Base-by-base conservation (phyloP, 1,284 basidiomycete genomes). In the Ceratobasidium sp. region DNA sequence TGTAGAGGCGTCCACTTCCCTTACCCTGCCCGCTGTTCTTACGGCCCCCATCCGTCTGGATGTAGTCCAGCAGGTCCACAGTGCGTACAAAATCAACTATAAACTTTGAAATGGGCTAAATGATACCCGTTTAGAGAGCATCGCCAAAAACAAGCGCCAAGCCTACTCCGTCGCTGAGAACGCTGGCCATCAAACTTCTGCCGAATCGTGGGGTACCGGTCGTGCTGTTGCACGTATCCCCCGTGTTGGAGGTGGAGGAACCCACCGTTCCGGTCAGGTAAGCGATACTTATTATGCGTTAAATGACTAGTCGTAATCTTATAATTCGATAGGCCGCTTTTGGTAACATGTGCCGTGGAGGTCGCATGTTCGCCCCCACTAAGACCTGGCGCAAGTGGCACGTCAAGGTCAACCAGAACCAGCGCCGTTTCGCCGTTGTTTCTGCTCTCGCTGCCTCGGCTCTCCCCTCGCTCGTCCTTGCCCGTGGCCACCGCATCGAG, bases 321-420 rank as follows among this genome's bases (percentile, higher is more conserved):
- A 45, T 57, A 47, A 35, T 70, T 32, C 50, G 34, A 35, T 45
- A 94, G 91, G 97, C 94, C 80, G 96, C 96, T 47, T 98, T 99
- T 84, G 97, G 96, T 80, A 97, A 98, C 90, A 97, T 98, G 95
- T 97, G 94, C 86, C 92, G 95, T 82, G 96, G 96, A 79, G 97
- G 96, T 87, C 95, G 96, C 80, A 99, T 99, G 96, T 99, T 99
- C 83, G 96, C 96, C 52, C 96, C 97, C 49, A 99, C 96, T 84
- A 98, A 97, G 87, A 94, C 90, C 79, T 99, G 96, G 96, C 91
- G 97, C 83, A 96, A 91, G 81, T 99, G 97, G 97, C 96, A 98
- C 85, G 92, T 99, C 86, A 99, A 98, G 87, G 93, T 95, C 74
- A 98, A 97, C 90, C 93, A 96, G 86, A 97, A 96, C 87, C 96